These are phyloP conservation scores for Dionaea muscipula DNA, from an alignment of 179 eudicot species.

Conservation along the genomic window DNA sequence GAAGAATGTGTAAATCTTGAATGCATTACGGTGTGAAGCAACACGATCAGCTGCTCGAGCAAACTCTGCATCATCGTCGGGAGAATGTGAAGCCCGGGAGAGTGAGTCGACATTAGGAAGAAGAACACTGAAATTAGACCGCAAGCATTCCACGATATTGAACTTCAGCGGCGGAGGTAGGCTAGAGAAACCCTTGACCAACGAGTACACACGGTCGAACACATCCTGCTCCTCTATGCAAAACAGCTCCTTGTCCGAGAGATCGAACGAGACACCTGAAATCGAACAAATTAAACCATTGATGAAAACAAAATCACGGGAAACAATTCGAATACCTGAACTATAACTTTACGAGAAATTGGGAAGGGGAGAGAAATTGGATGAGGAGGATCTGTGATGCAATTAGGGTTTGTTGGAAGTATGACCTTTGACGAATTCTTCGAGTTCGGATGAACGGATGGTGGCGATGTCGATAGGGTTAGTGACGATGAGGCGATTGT, in stretches of 20 bases:
- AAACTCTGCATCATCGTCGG: constrained; percentile 20
- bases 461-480: constrained; percentile 30
- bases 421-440: constrained; percentile 83
- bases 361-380: not conserved
- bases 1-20: constrained; percentile 70
- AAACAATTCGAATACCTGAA: not conserved
- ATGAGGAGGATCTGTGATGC: not conserved
- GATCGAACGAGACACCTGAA: constrained; percentile 66
- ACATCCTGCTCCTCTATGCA: constrained; percentile 83
- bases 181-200: constrained; percentile 45
- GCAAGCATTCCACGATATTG: constrained; percentile 55
- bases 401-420: constrained; percentile 20
- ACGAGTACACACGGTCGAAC: constrained; percentile 65
- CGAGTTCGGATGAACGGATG: constrained; percentile 63
- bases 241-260: constrained; percentile 71
- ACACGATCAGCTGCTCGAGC: constrained; percentile 32
- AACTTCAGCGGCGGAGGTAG: constrained; percentile 47
- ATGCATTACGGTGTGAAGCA: constrained; percentile 70
- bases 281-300: not conserved
- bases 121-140: constrained; percentile 78
- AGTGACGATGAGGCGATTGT: constrained; percentile 25
- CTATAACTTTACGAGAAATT: no score
- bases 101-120: constrained; percentile 76
- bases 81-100: constrained; percentile 25
- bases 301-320: not conserved